Base-by-base conservation (phyloP, 345 rosid genomes). In the Boechera stricta region DNA sequence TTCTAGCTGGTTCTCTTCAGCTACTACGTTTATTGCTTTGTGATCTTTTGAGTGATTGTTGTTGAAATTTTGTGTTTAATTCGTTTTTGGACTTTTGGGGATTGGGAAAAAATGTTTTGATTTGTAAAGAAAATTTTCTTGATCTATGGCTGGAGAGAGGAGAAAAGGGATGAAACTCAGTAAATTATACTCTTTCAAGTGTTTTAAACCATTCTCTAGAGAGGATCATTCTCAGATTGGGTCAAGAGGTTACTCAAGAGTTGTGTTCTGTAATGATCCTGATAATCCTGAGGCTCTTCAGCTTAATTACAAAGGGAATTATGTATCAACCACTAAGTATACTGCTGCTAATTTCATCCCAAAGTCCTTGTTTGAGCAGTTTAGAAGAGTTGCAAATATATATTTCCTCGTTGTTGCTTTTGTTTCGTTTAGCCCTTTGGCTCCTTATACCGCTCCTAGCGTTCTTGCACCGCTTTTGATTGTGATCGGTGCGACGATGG, bases 311-410 rank as follows among this genome's bases (percentile, higher is more conserved):
- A 79, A 61, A 77, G 93, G 89, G 5, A 94, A 94, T 75, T 92
- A 94, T 77, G 97, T 94, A 7, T 88, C 97, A 13, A 90, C 93
- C 3, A 92, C 97, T 11, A 94, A 92, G 84, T 94, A 94, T 72
- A 89, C 97, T 0, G 78, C 76, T 0, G 77, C 78, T 68, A 91
- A 88, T 80, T 94, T 94, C 79, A 72, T 94, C 61, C 98, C 98
- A 32, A 94, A 94, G 91, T 90, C 98, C 13, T 79, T 94, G 87
- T 92, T 92, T 82, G 98, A 94, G 86, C 97, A 94, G 79, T 94
- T 94, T 73, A 87, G 98, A 84, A 86, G 98, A 86, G 97, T 94
- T 61, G 98, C 97, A 29, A 94, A 92, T 57, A 64, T 92, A 39
- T 94, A 94, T 74, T 94, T 94, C 80, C 87, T 94, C 48, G 86